Conservation (phyloP, 805 yeast species). For the Starmerella tilneyi region DNA sequence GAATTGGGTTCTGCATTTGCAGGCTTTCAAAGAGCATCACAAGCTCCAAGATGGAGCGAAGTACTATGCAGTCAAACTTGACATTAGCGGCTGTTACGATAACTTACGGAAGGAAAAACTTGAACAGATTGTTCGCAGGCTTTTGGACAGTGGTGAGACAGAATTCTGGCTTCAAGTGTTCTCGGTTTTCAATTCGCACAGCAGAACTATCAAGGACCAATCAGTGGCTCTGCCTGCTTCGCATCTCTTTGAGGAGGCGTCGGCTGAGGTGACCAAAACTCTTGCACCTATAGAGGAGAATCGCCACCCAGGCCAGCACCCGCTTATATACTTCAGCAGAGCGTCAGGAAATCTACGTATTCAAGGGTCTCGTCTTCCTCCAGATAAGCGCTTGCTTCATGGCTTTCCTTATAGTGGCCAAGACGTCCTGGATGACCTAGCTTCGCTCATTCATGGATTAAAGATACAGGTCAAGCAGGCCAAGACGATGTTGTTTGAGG, state of each 20-base stretch:
- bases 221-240: neutral
- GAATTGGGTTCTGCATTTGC: constrained; percentile 34
- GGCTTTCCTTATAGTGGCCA: constrained; percentile 2
- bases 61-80: constrained; percentile 56
- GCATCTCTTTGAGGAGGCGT: neutral
- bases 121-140: constrained; percentile 4
- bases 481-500: constrained; percentile 38
- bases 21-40: constrained; percentile 32
- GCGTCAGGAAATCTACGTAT: neutral
- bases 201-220: neutral
- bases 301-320: neutral
- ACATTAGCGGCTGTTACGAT: constrained; percentile 69
- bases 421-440: constrained; percentile 31
- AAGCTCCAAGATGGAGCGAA: constrained; percentile 26
- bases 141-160: neutral
- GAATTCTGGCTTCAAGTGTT: neutral
- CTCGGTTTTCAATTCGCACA: neutral
- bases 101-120: constrained; percentile 34
- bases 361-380: neutral
- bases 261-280: neutral
- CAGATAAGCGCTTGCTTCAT: constrained; percentile 1
- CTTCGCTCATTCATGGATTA: constrained; percentile 46
- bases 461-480: constrained; percentile 31
- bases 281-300: neutral
- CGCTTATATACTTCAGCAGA: neutral